Conservation (phyloP, 345 rosid genomes). For the Streptanthus diversifolius region DNA sequence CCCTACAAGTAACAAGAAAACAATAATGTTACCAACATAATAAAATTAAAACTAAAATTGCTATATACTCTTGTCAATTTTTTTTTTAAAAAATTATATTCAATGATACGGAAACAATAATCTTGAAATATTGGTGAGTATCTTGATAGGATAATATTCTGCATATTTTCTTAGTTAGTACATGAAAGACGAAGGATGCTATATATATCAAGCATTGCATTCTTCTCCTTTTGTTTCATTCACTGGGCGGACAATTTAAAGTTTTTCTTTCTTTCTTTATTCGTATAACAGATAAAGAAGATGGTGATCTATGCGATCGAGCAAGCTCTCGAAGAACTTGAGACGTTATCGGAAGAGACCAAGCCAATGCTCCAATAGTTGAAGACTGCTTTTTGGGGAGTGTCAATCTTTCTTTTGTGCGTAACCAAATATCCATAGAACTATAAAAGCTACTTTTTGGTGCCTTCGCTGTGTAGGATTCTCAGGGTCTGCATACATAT, state of each 20-base stretch:
- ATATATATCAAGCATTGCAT: neutral
- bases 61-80: neutral
- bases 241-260: neutral
- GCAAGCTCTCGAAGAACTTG: constrained; percentile 34
- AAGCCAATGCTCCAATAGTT: neutral
- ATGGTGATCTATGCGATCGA: constrained; percentile 66
- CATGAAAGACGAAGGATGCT: neutral
- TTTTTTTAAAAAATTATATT: neutral
- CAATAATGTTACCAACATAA: too few relatives aligned
- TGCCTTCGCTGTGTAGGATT: neutral
- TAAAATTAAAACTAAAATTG: too few relatives aligned
- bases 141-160: neutral
- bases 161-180: neutral
- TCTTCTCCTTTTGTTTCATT: neutral
- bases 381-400: neutral
- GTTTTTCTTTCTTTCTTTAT: neutral
- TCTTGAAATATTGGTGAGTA: neutral
- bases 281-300: constrained; percentile 60
- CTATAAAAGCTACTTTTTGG: neutral
- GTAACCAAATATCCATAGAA: neutral
- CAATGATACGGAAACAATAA: neutral
- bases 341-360: neutral
- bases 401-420: neutral
- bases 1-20: too few relatives aligned
- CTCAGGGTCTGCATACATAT: neutral